Percentiles rank a stretch among this genome's conserved stretches.
Conservation (phyloP, 2,329 filamentous ascomycete genomes). For the Plectosphaerella sp. region DNA sequence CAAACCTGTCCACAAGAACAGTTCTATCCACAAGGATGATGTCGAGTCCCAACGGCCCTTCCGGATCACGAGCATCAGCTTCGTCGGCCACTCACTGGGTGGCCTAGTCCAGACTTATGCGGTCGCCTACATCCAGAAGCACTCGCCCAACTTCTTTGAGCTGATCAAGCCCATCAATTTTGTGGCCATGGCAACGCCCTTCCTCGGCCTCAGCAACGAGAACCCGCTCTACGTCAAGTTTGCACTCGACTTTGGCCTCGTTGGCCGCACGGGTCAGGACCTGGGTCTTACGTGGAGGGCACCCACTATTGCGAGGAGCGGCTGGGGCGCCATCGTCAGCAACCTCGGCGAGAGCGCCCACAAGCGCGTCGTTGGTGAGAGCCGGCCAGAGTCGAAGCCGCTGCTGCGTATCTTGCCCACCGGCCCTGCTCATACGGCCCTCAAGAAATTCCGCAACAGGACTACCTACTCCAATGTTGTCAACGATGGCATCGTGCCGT, state of each 20-base stretch:
- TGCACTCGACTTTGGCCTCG: constrained; percentile 90
- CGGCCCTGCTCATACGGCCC: constrained; percentile 80
- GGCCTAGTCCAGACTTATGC: constrained; percentile 91
- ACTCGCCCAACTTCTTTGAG: constrained; percentile 87
- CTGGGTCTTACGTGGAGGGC: constrained; percentile 91
- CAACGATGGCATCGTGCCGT: constrained; percentile 92
- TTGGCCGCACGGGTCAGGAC: constrained; percentile 94
- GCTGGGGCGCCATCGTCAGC: constrained; percentile 83
- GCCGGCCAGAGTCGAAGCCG: constrained; percentile 80
- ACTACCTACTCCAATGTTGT: constrained; percentile 97
- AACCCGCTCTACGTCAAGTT: constrained; percentile 98
- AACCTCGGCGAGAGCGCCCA: constrained; percentile 69
- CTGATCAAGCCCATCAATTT: constrained; percentile 87
- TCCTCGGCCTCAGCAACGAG: constrained; percentile 91
- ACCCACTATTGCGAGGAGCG: constrained; percentile 77
- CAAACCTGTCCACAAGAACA: constrained; percentile 52
- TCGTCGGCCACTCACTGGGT: constrained; percentile 87
- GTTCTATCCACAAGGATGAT: constrained; percentile 47
- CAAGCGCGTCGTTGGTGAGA: constrained; percentile 52
- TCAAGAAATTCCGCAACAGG: constrained; percentile 83
- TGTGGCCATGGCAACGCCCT: constrained; percentile 79
- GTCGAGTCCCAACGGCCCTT: constrained; percentile 55
- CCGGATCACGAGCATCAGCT: constrained; percentile 89
- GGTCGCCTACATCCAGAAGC: constrained; percentile 93
- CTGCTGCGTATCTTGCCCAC: constrained; percentile 84